Base-by-base conservation (phyloP, 441 rosid genomes). In the Croton laevigatus region DNA sequence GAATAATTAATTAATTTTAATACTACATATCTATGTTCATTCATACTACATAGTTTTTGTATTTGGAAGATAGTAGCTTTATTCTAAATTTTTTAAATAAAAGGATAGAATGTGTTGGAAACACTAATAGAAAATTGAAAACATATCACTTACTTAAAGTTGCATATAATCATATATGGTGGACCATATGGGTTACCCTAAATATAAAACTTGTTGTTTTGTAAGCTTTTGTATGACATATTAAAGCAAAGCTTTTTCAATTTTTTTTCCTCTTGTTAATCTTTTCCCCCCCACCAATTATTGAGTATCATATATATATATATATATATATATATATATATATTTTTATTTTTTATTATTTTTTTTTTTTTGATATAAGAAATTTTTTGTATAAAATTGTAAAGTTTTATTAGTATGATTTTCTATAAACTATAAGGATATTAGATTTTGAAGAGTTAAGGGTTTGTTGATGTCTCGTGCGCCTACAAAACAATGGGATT, bases 81-180 rank as follows among this genome's bases (percentile, higher is more conserved):
- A 7, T 36, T 17, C 36, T 64, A 52, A 52, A 2, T 42, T 51
- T 40, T 12, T 58, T 36, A 53, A 11, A 65, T 68, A 52, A 59
- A 68, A 70, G 23, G 55, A 72, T 38, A 13, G 10, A 42, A 66
- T 59, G 68, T 46, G 66, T 38, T 34, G 36, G 19, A 22, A 40
- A 55, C 40, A 62, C 23, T 36, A n/a, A 37, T 20, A 27, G 46
- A 32, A 32, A 27, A 27, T 27, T 27, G 2, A 27, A 27, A 27
- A 45, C n/a, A 32, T 32, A 59, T 52, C 45, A 64, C 9, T 58
- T 17, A 19, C 17, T 58, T 37, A 23, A 71, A 71, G 38, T 63
- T 53, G 7, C 40, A 57, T 46, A 60, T 34, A 66, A 54, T 38
- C 59, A 53, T 60, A 53, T 60, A 19, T 65, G 44, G 66, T 51